Evolutionary conservation across 148 eudicot species (phyloP), one percentile per base, ranked within the genome.

Genomic region (Cornus suecica): DNA sequence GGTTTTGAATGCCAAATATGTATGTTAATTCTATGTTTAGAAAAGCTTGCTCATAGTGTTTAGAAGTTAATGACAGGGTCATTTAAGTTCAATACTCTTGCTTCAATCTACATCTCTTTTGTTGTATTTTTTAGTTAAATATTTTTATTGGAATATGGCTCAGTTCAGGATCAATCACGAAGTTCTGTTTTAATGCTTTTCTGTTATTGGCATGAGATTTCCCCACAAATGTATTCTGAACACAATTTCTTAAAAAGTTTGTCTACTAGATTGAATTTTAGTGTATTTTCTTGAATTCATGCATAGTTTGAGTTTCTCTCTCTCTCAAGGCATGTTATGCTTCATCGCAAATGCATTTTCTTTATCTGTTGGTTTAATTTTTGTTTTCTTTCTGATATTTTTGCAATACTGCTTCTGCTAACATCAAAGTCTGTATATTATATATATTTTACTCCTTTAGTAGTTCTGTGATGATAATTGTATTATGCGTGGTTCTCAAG

Each of bases 101-200:
- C n/a, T n/a, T n/a, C n/a, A n/a, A n/a, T n/a, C n/a, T n/a, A n/a
- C n/a, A n/a, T n/a, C n/a, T n/a, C n/a, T n/a, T n/a, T n/a, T n/a
- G n/a, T n/a, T n/a, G n/a, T n/a, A n/a, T n/a, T n/a, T n/a, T n/a
- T n/a, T n/a, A n/a, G n/a, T n/a, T n/a, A n/a, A n/a, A n/a, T 37
- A 6, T 3, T 37, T 37, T 45, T 65, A 62, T 48, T 94, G 97
- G 97, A 94, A 72, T 90, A 88, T 73, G 97, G 97, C 24, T 83
- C 95, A 28, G 65, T 66, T 42, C 76, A 88, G 66, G 89, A 94
- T 84, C 92, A 83, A 60, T 75, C 91, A n/a, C 81, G 11, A 71
- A n/a, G 64, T 62, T 71, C 42, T 20, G 10, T 54, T 54, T 29
- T 30, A 10, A 27, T 10, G 10, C 37, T 20, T 29, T 51, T n/a